phyloP scores from a whole-genome alignment of 176 grass and related monocot genomes.

The Oryza glaberrima region DNA sequence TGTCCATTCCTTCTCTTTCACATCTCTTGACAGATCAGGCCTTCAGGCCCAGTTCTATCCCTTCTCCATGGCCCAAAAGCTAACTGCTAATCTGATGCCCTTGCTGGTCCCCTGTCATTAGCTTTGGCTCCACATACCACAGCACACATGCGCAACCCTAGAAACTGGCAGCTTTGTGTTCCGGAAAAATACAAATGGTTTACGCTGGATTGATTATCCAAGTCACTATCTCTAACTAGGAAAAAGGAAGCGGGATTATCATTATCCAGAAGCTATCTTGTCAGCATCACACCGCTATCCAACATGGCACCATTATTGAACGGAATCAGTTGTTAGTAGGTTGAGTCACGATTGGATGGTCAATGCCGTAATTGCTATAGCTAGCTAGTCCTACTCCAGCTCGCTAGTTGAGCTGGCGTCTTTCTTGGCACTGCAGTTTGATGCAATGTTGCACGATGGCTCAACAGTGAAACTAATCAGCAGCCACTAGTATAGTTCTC shows the following conservation, averaged over 20 bases:
- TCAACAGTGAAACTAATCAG: constrained; percentile 32
- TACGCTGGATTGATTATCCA: not conserved
- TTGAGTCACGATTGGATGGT: not conserved
- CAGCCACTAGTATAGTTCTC: not conserved
- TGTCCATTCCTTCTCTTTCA: not conserved
- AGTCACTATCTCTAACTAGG: not conserved
- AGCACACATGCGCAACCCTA: not conserved
- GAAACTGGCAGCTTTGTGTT: not conserved
- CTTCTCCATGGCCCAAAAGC: not conserved
- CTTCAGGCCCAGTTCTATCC: not conserved
- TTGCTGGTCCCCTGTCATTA: not conserved
- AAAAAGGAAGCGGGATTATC: not conserved
- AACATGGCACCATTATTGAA: constrained; percentile 5
- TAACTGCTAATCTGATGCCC: not conserved
- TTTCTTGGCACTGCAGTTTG: constrained; percentile 24
- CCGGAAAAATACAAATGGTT: not conserved
- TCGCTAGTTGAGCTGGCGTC: constrained; percentile 12
- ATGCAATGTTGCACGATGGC: not conserved
- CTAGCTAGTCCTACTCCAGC: not conserved
- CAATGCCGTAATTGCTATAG: not conserved
- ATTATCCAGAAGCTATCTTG: not conserved
- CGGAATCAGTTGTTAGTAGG: not conserved
- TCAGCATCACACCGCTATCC: not conserved
- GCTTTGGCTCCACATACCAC: not conserved
- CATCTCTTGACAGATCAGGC: not conserved